Evolutionary conservation across 306 rosid genomes (phyloP).

Genomic region (Abrus precatorius): DNA sequence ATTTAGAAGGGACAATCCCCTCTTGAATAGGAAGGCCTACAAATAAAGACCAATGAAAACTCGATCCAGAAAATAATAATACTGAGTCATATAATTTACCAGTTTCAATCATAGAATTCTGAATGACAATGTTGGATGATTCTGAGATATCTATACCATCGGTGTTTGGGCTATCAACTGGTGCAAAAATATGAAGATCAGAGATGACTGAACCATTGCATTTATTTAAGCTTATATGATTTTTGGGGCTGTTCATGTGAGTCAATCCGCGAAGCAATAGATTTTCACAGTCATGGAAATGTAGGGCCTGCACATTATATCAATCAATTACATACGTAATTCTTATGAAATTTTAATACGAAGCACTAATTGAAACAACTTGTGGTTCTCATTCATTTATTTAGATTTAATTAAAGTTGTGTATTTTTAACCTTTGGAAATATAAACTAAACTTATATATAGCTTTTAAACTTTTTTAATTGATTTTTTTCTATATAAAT

Average conservation of each 20-base stretch:
- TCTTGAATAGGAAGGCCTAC: background rate
- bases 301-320: constrained; percentile 48
- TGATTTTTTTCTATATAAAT: no score
- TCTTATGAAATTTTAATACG: no score
- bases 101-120: constrained; percentile 39
- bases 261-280: constrained; percentile 40
- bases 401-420: no score
- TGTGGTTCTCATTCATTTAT: no score
- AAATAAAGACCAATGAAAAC: background rate
- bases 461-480: no score
- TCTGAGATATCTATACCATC: constrained; percentile 59
- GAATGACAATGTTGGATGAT: constrained; percentile 43
- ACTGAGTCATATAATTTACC: constrained; percentile 41
- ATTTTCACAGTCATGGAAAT: constrained; percentile 13
- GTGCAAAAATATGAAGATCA: constrained; percentile 51
- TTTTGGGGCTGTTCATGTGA: constrained; percentile 46
- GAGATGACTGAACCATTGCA: constrained; percentile 29
- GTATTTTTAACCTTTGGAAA: no score
- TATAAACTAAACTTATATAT: no score
- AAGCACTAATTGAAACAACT: no score
- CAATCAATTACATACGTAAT: background rate
- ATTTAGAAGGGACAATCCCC: no score
- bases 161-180: constrained; percentile 64
- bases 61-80: no score
- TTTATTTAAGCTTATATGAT: constrained; percentile 47